A percentile compares a stretch with the other conserved stretches of the same genome.
phyloP scores from a whole-genome alignment of 352 stramenopile genomes.

The Pythium myriotylum region DNA sequence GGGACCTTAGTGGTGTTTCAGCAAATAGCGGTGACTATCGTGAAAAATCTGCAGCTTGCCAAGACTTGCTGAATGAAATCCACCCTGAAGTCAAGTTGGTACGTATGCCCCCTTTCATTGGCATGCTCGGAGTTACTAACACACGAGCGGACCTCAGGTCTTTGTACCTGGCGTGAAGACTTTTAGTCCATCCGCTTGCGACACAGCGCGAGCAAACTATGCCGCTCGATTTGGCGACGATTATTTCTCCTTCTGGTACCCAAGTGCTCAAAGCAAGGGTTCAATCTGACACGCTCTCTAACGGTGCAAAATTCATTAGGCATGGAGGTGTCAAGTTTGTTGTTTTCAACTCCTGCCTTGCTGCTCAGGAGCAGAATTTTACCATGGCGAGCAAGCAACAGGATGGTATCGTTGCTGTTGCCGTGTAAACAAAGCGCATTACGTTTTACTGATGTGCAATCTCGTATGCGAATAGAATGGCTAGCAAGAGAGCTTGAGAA shows the following conservation, averaged over 20 bases:
- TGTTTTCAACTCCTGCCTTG: constrained; percentile 61
- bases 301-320: too few relatives aligned
- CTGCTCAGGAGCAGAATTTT: constrained; percentile 34
- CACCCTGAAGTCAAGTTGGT: constrained; percentile 61
- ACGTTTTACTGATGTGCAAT: neutral
- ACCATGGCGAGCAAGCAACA: constrained; percentile 41
- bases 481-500: constrained; percentile 78
- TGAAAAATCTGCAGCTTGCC: constrained; percentile 54
- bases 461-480: constrained; percentile 50
- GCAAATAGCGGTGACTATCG: constrained; percentile 42
- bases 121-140: neutral
- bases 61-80: constrained; percentile 68
- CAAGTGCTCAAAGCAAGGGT: too few relatives aligned
- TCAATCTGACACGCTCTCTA: too few relatives aligned
- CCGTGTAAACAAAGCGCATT: neutral
- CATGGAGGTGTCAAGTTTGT: constrained; percentile 81
- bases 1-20: constrained; percentile 54
- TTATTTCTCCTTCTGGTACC: constrained; percentile 82
- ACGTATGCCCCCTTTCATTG: constrained; percentile 6
- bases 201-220: constrained; percentile 30
- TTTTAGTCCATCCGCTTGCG: neutral
- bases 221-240: constrained; percentile 60
- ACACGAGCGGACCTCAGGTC: constrained; percentile 8
- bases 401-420: constrained; percentile 40
- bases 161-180: constrained; percentile 25